These are phyloP conservation scores for Oryza punctata DNA, from an alignment of 176 grass and related monocot genomes.

Conservation along the genomic window DNA sequence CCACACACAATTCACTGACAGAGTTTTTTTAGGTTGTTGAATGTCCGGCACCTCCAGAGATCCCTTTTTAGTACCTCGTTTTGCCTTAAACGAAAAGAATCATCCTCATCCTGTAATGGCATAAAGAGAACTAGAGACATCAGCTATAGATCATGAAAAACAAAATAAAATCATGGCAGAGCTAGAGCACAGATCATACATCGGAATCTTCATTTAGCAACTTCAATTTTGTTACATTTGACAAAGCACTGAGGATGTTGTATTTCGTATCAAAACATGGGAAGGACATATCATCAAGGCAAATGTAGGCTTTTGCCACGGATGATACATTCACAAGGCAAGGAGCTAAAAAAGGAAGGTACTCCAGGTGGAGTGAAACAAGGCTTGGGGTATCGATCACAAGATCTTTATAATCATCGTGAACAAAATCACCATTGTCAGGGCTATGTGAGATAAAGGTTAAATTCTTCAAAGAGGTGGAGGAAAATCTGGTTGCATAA, in stretches of 20 bases:
- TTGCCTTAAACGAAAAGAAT: neutral
- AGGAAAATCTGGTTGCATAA: neutral
- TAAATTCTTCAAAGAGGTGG: slow-evolving; percentile 3
- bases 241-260: slow-evolving; percentile 14
- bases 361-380: slow-evolving; percentile 15
- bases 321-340: slow-evolving; percentile 19
- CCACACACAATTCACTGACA: neutral
- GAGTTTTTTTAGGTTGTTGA: neutral
- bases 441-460: slow-evolving; percentile 10
- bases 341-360: slow-evolving; percentile 5
- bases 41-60: slow-evolving; percentile 1
- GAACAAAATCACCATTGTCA: neutral
- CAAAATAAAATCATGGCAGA: too few species aligned
- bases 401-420: slow-evolving; percentile 6
- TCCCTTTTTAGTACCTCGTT: neutral
- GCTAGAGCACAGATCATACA: too few species aligned
- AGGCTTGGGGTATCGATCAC: slow-evolving; percentile 23
- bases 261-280: neutral
- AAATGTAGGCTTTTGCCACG: neutral
- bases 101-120: too few species aligned
- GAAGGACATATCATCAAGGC: neutral
- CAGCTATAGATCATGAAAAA: too few species aligned
- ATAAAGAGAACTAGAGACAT: too few species aligned
- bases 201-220: neutral
- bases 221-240: slow-evolving; percentile 1